These are phyloP conservation scores for Kwoniella heveanensis DNA, from an alignment of 768 basidiomycete genomes.

Conservation along the genomic window DNA sequence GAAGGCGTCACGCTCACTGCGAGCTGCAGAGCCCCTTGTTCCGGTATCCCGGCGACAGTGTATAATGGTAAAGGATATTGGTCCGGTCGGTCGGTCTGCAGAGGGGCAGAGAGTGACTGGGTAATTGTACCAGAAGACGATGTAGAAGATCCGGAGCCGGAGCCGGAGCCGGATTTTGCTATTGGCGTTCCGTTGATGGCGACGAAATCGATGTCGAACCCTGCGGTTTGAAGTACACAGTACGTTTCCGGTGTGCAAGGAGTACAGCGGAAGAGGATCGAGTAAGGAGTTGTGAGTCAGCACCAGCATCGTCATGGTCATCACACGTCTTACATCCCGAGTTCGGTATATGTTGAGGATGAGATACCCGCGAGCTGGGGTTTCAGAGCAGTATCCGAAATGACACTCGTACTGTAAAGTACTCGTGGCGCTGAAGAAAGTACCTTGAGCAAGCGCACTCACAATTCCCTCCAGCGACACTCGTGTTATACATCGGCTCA, in stretches of 20 bases:
- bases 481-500: conserved; percentile 8
- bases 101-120: not conserved
- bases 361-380: too few relatives aligned
- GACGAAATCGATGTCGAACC: conserved; percentile 16
- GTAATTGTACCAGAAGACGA: not conserved
- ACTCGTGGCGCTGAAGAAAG: too few relatives aligned
- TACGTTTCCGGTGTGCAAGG: too few relatives aligned
- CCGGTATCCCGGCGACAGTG: not conserved
- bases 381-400: too few relatives aligned
- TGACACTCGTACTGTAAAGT: too few relatives aligned
- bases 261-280: not conserved
- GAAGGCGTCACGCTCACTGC: conserved; percentile 14
- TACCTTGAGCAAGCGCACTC: conserved; percentile 1
- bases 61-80: not conserved
- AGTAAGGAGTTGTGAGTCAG: too few relatives aligned
- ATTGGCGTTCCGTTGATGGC: conserved; percentile 12
- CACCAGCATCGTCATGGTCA: too few relatives aligned
- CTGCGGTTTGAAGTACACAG: not conserved
- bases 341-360: too few relatives aligned
- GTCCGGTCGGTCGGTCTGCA: not conserved
- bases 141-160: not conserved
- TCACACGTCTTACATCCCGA: too few relatives aligned
- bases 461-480: conserved; percentile 7
- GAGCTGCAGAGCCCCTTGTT: not conserved
- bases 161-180: not conserved